Evolutionary conservation across 139 green algal species (phyloP).

Genomic region (Chlamydomonas urium): DNA sequence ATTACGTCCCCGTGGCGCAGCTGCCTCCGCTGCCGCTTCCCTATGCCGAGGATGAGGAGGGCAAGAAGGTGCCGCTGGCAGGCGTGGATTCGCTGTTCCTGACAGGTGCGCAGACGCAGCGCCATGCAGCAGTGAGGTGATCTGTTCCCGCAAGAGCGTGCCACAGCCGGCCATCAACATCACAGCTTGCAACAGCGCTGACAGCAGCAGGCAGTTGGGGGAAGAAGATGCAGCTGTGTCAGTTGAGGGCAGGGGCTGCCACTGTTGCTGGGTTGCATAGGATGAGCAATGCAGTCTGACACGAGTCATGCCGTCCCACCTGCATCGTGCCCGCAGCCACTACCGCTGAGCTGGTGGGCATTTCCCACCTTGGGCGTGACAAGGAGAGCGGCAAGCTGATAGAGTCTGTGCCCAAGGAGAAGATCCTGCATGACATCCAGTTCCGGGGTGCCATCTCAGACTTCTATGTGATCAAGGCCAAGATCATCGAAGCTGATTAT

Average conservation of each 20-base stretch:
- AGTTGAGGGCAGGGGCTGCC: too few species aligned
- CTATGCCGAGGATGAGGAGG: slow-evolving; percentile 39
- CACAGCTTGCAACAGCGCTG: slow-evolving; percentile 1
- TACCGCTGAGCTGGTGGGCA: slow-evolving; percentile 38
- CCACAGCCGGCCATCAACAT: not conserved
- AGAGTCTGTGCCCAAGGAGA: slow-evolving; percentile 32
- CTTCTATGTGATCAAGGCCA: slow-evolving; percentile 63
- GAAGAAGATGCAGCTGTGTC: too few species aligned
- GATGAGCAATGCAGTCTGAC: too few species aligned
- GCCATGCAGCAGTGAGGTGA: not conserved
- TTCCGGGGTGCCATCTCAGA: slow-evolving; percentile 80
- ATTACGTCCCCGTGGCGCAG: slow-evolving; percentile 38
- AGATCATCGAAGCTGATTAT: slow-evolving; percentile 55
- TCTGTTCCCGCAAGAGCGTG: not conserved
- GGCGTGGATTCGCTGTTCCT: slow-evolving; percentile 55
- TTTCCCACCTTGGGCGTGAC: slow-evolving; percentile 16
- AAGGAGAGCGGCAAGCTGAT: slow-evolving; percentile 6
- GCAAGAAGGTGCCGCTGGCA: slow-evolving; percentile 37
- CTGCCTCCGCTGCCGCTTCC: slow-evolving; percentile 31
- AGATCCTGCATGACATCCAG: slow-evolving; percentile 73
- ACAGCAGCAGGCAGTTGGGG: too few species aligned
- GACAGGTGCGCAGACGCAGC: slow-evolving; percentile 47
- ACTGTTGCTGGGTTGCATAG: too few species aligned
- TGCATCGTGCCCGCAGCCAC: slow-evolving; percentile 28
- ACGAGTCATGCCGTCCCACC: too few species aligned